Evolutionary conservation across 192 early-diverging fungal genomes (phyloP), one percentile per base, ranked within the genome.

Genomic region (Coemansia sp.): DNA sequence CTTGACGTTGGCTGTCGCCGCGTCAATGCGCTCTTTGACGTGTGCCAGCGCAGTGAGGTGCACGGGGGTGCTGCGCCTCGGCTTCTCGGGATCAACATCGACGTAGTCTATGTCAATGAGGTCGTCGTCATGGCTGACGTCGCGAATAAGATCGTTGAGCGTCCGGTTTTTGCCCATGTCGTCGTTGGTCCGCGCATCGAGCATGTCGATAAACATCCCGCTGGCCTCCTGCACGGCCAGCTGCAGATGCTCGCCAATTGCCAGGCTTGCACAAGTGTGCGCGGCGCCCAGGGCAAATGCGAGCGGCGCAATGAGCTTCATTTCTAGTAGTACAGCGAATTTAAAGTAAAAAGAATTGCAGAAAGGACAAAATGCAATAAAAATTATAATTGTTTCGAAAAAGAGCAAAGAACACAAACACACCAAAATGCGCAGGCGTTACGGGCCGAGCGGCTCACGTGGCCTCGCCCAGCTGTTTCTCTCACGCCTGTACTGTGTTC

Each of bases 111-210:
- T 73, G 50, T 80, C 67, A 6, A 73, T 22, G 9, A 80, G 32
- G 53, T 80, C 77, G 47, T 73, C 71, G 12, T 63, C 64, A 11
- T 73, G 49, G 64, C 77, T 80, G 31, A 80, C 63, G 25, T 80
- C 77, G 33, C 67, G 65, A 29, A 80, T 69, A 23, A 80, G 66
- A 33, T 73, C 56, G 60, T 80, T 80, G 48, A 80, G 66, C 14
- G 77, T 69, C 24, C 48, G 57, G 71, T 78, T 78, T 62, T 78
- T 78, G 25, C 75, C 75, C 14, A 52, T 45, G 40, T 51, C 56
- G 5, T 52, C 73, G 47, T 43, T n/a, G 1, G 31, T 28, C 8
- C 48, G 30, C 6, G 18, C 6, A 16, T 52, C 50, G 19, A 52
- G 21, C 30, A 71, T 19, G 45, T 43, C 33, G 29, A 60, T 28